These are phyloP conservation scores for Cordyceps pruinosa DNA, from an alignment of 2,329 filamentous ascomycete genomes.

Conservation along the genomic window DNA sequence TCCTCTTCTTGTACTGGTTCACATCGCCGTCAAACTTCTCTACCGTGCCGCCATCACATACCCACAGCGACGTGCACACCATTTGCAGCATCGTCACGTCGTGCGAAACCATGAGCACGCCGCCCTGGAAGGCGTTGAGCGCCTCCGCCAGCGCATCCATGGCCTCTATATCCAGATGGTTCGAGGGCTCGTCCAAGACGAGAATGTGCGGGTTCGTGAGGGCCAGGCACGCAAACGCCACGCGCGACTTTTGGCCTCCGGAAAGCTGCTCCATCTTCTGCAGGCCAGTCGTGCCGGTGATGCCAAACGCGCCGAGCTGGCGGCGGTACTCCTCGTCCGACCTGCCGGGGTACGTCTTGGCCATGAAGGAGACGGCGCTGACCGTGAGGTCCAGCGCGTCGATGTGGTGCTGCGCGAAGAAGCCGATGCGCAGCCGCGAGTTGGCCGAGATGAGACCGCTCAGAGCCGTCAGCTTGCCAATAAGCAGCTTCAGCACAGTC, in stretches of 20 bases:
- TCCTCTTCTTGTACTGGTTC: constrained; percentile 95
- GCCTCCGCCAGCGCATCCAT: constrained; percentile 93
- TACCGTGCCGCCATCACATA: constrained; percentile 88
- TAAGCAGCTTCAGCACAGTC: constrained; percentile 95
- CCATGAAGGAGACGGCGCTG: constrained; percentile 93
- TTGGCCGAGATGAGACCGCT: constrained; percentile 81
- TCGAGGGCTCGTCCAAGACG: constrained; percentile 95
- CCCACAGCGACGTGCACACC: constrained; percentile 91
- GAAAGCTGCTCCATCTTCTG: constrained; percentile 94
- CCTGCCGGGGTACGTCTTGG: constrained; percentile 80
- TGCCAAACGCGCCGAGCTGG: constrained; percentile 82
- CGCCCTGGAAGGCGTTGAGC: constrained; percentile 79
- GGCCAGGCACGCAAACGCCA: constrained; percentile 94
- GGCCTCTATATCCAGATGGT: constrained; percentile 97
- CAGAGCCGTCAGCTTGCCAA: constrained; percentile 70
- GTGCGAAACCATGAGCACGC: constrained; percentile 97
- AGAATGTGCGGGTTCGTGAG: constrained; percentile 93
- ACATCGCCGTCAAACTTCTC: constrained; percentile 96
- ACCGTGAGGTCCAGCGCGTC: constrained; percentile 86
- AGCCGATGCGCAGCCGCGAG: constrained; percentile 82
- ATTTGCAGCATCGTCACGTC: constrained; percentile 98
- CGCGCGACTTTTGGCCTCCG: constrained; percentile 96
- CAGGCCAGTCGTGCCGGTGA: constrained; percentile 89
- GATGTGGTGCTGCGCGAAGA: constrained; percentile 98
- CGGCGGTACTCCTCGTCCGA: constrained; percentile 96